Percentiles rank a stretch among this genome's conserved stretches.
Conservation (phyloP, 176 grass and related monocot species). For the Raddia guianensis region DNA sequence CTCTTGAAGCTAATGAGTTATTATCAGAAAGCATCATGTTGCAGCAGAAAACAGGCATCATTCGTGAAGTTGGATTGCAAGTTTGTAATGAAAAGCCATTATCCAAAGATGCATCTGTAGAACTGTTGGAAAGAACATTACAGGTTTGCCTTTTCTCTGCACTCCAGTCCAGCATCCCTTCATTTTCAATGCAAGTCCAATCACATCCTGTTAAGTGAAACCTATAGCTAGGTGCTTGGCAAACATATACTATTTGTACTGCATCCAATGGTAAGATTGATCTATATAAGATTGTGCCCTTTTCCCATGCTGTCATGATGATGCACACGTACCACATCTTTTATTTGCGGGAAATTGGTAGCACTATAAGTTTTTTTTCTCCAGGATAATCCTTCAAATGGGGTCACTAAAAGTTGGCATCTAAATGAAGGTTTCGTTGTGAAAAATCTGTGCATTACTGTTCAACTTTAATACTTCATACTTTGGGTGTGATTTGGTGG, state of each 20-base stretch:
- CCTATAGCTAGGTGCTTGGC: not conserved
- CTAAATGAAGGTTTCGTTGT: not conserved
- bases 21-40: conserved; percentile 39
- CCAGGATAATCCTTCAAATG: not conserved
- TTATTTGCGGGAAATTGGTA: not conserved
- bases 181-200: conserved; percentile 3
- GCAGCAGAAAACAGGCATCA: conserved; percentile 26
- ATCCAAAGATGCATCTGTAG: conserved; percentile 39
- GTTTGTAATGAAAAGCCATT: conserved; percentile 34
- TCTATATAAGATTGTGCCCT: not conserved
- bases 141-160: conserved; percentile 53
- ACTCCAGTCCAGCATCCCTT: conserved; percentile 17
- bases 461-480: not conserved
- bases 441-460: not conserved
- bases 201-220: not conserved
- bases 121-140: conserved; percentile 38
- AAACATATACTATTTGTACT: not conserved
- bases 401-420: not conserved
- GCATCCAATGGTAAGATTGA: not conserved
- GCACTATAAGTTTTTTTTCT: conserved; percentile 11
- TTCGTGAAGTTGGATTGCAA: conserved; percentile 33
- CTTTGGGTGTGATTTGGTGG: not conserved
- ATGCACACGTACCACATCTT: not conserved
- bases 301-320: not conserved
- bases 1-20: conserved; percentile 50